phyloP scores from a whole-genome alignment of 257 asterid genomes.

The Solanum okadae region DNA sequence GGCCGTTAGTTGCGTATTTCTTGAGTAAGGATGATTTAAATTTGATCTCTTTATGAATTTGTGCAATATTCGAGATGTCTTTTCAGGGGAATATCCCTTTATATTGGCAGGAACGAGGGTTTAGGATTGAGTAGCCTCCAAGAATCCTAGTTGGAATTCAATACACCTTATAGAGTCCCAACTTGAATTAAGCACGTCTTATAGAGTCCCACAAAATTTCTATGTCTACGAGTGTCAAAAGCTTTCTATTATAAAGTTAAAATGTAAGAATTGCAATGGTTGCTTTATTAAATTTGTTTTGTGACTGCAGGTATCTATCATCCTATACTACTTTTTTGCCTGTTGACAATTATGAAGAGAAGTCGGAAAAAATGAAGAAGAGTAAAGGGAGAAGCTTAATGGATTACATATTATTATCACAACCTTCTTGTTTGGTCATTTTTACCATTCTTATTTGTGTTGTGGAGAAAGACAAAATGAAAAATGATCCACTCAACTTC shows the following conservation, averaged over 20 bases:
- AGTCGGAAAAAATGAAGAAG: not conserved
- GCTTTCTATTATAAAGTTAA: not conserved
- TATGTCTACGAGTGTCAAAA: not conserved
- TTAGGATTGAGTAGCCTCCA: not conserved
- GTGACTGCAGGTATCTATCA: conserved; percentile 46
- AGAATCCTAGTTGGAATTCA: no score
- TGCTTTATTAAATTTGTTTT: not conserved
- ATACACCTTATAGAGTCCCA: not conserved
- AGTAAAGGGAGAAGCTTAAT: not conserved
- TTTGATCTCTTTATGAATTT: not conserved
- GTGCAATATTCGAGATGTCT: no score
- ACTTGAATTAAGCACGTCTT: not conserved
- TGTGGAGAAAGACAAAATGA: conserved; percentile 31
- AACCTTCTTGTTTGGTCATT: conserved; percentile 24
- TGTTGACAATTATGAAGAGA: not conserved
- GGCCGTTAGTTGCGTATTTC: not conserved
- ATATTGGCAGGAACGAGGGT: not conserved
- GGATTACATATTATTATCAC: conserved; percentile 29
- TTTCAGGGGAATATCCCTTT: not conserved
- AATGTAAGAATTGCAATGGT: not conserved
- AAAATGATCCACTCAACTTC: conserved; percentile 49
- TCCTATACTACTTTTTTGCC: conserved; percentile 33
- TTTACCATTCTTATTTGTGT: conserved; percentile 36
- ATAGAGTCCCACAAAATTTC: no score
- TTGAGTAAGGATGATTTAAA: not conserved